Percentiles rank a stretch among this genome's conserved stretches.
phyloP scores from a whole-genome alignment of 306 rosid genomes.

The Crotalaria pallida region DNA sequence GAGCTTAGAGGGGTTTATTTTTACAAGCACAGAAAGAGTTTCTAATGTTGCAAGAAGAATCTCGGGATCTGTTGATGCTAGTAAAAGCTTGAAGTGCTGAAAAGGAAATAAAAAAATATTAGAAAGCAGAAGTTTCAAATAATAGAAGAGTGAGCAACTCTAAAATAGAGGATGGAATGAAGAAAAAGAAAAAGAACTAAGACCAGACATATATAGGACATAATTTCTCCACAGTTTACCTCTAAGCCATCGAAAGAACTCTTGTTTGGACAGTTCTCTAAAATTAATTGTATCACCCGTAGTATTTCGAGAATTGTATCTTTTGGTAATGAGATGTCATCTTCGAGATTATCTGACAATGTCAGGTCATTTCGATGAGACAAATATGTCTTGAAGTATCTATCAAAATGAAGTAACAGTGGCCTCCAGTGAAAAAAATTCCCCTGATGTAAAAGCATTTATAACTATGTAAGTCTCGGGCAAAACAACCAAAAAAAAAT shows the following conservation, averaged over 20 bases:
- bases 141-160: neutral
- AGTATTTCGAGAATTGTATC: slow-evolving; percentile 82
- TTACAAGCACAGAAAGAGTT: slow-evolving; percentile 87
- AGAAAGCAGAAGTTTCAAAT: slow-evolving; percentile 6
- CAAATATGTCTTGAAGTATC: slow-evolving; percentile 87
- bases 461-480: slow-evolving; percentile 8
- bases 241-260: slow-evolving; percentile 92
- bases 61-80: slow-evolving; percentile 91
- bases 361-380: slow-evolving; percentile 83
- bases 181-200: neutral
- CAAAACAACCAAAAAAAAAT: neutral
- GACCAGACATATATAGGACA: neutral
- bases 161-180: neutral
- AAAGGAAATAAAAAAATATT: slow-evolving; percentile 1
- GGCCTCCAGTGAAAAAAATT: slow-evolving; percentile 98
- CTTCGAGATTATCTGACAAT: slow-evolving; percentile 79
- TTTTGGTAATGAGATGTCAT: slow-evolving; percentile 77
- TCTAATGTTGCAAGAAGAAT: slow-evolving; percentile 77
- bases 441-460: slow-evolving; percentile 55
- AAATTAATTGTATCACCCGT: slow-evolving; percentile 88
- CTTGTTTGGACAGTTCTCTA: slow-evolving; percentile 92
- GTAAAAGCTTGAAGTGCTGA: slow-evolving; percentile 93
- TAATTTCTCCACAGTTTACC: slow-evolving; percentile 40
- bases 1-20: slow-evolving; percentile 87
- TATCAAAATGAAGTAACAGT: slow-evolving; percentile 79